Base-by-base conservation (phyloP, 2,329 filamentous ascomycete species). In the Penicillium griseofulvum region DNA sequence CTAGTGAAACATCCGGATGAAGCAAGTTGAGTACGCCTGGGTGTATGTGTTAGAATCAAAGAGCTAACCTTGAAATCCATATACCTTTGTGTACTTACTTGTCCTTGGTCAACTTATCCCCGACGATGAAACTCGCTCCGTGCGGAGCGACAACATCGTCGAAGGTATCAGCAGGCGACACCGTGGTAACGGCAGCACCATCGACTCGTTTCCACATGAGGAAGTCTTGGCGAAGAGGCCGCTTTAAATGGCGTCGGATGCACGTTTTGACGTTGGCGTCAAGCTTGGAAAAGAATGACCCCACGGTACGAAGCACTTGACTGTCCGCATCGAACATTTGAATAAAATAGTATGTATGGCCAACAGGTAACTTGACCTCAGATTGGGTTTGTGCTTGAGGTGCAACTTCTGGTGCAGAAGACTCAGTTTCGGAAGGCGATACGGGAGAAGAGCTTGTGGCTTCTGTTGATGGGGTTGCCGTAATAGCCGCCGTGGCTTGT, bases 241-340 rank as follows among this genome's bases (percentile, higher is more conserved):
- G 74, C 17, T 69, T 61, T 19, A 79, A 61, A 36, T 73, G 68
- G 41, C 68, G 70, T n/a, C 75, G 68, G 33, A 79, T 63, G 7
- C 72, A 69, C 12, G 68, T 63, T 55, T 74, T 76, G 58, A 80
- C 71, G 16, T 69, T 73, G 17, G 74, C 70, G 26, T 71, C 70
- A 10, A 68, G 65, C 47, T 71, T 72, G 7, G 72, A 76, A 49
- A 78, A 74, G 63, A 77, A 77, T 14, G 71, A 74, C 28, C 74
- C 74, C 12, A 74, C 64, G 3, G 73, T 74, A 8, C 64, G 67
- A 16, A 80, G 65, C 0, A 63, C 69, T 58, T 80, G 78, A 10
- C 71, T 71, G 26, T 81, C 77, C 14, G 78, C 73, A 54, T 84
- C 80, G 59, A 80, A 83, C 6, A 80, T 61, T 55, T 84, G 80